Evolutionary conservation across 148 eudicot genomes (phyloP).

Genomic region (Agrostemma githago): DNA sequence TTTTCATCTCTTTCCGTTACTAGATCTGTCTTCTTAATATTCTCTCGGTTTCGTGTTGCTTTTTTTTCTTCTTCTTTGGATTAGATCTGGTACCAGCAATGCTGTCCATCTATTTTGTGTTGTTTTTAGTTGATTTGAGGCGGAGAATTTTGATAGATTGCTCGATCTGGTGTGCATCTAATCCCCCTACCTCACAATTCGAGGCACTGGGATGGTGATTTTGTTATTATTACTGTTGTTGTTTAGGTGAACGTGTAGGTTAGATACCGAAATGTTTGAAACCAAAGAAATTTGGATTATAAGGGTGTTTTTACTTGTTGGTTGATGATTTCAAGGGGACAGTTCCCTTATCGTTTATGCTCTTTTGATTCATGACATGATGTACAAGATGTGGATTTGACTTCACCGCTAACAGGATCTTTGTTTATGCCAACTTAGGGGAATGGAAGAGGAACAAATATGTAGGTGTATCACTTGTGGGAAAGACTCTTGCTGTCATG

Average conservation of each 20-base stretch:
- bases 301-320: not conserved
- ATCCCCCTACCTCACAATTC: not conserved
- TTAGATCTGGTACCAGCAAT: not conserved
- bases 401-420: too few species aligned
- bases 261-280: not conserved
- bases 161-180: not conserved
- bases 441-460: slow-evolving; percentile 93
- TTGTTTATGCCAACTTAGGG: slow-evolving; percentile 37
- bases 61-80: not conserved
- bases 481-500: slow-evolving; percentile 89
- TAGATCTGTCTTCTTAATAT: not conserved
- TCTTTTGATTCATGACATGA: not conserved
- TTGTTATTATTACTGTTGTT: too few species aligned
- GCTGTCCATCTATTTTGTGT: not conserved
- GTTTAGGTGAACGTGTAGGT: too few species aligned
- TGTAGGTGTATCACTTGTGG: slow-evolving; percentile 93
- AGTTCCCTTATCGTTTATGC: not conserved
- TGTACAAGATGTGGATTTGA: not conserved
- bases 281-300: not conserved
- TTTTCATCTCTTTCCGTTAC: not conserved
- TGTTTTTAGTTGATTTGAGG: not conserved
- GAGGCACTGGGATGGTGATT: not conserved
- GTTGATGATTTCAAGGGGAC: not conserved
- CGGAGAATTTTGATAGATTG: not conserved
- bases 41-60: not conserved